Conservation (phyloP, 2,329 filamentous ascomycete genomes). For the Hymenoscyphus fructigenus region DNA sequence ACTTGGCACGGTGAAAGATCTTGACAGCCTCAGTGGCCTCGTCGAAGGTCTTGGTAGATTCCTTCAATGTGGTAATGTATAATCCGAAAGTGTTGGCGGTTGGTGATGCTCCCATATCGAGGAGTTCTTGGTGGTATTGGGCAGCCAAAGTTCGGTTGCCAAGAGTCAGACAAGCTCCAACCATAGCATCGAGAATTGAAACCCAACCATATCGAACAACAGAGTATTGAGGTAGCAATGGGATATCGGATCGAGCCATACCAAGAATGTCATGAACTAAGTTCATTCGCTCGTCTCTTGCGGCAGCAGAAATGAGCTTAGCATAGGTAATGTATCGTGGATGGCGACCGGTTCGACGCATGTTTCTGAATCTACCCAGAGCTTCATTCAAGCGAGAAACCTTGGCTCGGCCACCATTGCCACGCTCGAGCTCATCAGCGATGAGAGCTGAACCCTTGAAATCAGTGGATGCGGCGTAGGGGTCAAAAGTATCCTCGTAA, state of each 20-base stretch:
- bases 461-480: constrained; percentile 86
- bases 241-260: constrained; percentile 88
- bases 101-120: constrained; percentile 85
- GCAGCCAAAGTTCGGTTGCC: constrained; percentile 79
- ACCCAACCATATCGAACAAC: constrained; percentile 95
- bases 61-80: constrained; percentile 98
- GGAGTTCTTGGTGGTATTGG: constrained; percentile 86
- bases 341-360: constrained; percentile 86
- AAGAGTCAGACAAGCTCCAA: constrained; percentile 82
- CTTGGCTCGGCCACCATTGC: constrained; percentile 61
- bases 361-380: constrained; percentile 82
- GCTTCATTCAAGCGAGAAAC: constrained; percentile 77
- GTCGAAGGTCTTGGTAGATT: constrained; percentile 95
- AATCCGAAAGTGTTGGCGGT: constrained; percentile 97
- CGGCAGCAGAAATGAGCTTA: constrained; percentile 88
- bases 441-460: constrained; percentile 91
- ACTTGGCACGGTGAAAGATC: constrained; percentile 92
- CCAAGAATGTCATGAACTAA: constrained; percentile 82
- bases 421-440: constrained; percentile 83
- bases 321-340: constrained; percentile 96
- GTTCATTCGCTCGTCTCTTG: constrained; percentile 78
- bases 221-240: constrained; percentile 78
- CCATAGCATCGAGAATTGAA: constrained; percentile 93
- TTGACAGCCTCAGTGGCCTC: constrained; percentile 96
- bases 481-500: constrained; percentile 83